Base-by-base conservation (phyloP, 1,284 basidiomycete species). In the Mycena citricolor region DNA sequence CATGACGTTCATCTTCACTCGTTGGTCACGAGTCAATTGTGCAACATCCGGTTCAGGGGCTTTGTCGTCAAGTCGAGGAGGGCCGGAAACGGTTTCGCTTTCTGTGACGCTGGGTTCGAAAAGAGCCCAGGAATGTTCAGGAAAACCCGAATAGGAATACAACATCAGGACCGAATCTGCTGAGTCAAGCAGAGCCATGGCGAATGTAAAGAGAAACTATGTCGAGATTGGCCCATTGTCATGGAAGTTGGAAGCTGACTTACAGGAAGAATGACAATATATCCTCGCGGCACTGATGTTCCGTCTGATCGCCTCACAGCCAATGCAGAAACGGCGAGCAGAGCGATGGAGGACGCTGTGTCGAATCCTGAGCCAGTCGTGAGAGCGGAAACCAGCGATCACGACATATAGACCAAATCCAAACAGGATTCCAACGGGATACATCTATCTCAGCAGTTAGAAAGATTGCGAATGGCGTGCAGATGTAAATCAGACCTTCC, bases 391-490 rank as follows among this genome's bases (percentile, higher is more conserved):
- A 23, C 22, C 7, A 7, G 1, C 2, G 13, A 12, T 25, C 17
- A 19, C 3, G 19, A 11, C 25, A 11, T 22, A 17, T 19, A 8
- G 54, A 84, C 86, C 87, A 40, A 93, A 77, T 5, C 91, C 90
- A 54, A 94, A 94, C 1, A 94, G 73, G 0, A 93, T 66, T 2
- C 91, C 91, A n/a, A 94, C 85, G 1, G 88, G 88, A 58, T 92
- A 93, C 84, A 93, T 86, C 82, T 84, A 43, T 42, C n/a, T 31
- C 20, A 32, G 13, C 11, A 16, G 12, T 41, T 3, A 39, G 29
- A n/a, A 30, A 46, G 12, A 14, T 44, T 28, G 21, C 6, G 26
- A n/a, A 31, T 26, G 13, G 8, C 20, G 28, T 61, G 32, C 25
- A 5, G 2, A 3, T 10, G 4, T 14, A n/a, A n/a, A n/a, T n/a